Evolutionary conservation across 2,329 filamentous ascomycete genomes (phyloP), one percentile per base, ranked within the genome.

Genomic region (Monilinia vaccinii-corymbosi): DNA sequence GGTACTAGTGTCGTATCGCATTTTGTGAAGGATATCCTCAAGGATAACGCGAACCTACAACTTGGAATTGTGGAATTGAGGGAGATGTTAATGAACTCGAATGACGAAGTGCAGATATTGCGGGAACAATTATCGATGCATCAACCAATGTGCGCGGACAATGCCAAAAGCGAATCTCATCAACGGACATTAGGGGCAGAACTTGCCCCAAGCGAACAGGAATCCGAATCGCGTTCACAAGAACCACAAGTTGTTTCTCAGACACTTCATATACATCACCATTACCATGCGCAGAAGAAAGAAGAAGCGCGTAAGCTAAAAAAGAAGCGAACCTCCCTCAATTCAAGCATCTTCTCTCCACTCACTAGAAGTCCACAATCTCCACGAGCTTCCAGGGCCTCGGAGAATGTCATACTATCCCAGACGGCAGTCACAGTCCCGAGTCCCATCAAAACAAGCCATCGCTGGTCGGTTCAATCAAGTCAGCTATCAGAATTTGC

Each of bases 21-120:
- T 70, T 97, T 99, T 68, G 94, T 99, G 60, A 91, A 92, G 66
- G 94, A 97, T 72, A 89, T 99, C 60, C 78, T 99, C 21, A 87
- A 96, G 69, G 94, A 99, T 73, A 99, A 99, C 70, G 91, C 92
- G 11, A 96, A 91, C 67, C 77, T 99, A 48, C 94, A 99, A 72
- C 81, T 94, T 64, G 91, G 91, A 18, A 95, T 97, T 62, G 84
- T 92, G 56, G 94, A 99, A 75, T 76, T 99, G 51, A 82, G 92
- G 21, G 92, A 96, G 71, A 86, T 99, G 84, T 79, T 99, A 25
- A 82, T 91, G 69, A 91, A 84, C 71, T 96, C 93, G 3, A 96
- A 97, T 69, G 89, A 96, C 68, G 93, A 99, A 74, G 94, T 97
- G 3, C 91, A 96, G 71, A 83, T 82, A 47, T 75, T 99, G 23